Base-by-base conservation (phyloP, 169 alveolate genomes). In the Eimeria praecox region DNA sequence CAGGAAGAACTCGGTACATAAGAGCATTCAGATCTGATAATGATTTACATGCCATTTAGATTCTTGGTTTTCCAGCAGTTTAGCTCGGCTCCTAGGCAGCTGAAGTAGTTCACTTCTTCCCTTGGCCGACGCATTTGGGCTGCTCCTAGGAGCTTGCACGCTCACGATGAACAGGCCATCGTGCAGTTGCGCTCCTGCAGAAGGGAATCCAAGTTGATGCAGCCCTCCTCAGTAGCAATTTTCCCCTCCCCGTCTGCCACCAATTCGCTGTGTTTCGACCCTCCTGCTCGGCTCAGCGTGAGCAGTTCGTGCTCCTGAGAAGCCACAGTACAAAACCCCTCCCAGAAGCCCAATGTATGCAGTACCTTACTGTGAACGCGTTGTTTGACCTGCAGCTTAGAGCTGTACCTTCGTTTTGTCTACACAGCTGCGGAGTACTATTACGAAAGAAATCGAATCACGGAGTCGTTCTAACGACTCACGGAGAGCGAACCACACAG, bases 251-350 rank as follows among this genome's bases (percentile, higher is more conserved):
- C 59, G 24, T 18, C 86, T 16, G 38, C 33, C 18, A 0, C 18
- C 62, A 4, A 1, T 27, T 42, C 78, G 20, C 33, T 8, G 46
- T 35, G 18, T 35, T 27, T 33, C 42, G 40, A 33, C 42, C 52
- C 92, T n/a, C 92, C 78, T 38, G 92, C 78, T 18, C 92, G 80
- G 35, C 56, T 85, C 35, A 85, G 80, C 92, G 92, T 85, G 4
- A 85, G 92, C 5, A 85, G n/a, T 38, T 85, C 92, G 78, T 85
- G 92, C 56, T 85, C 92, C 92, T 85, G 69, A 18, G n/a, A 33
- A 22, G 6, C 91, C 22, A 14, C 49, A 49, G 30, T 27, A 44
- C 56, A 44, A 44, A 46, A 78, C 14, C 9, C 9, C 12, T 75
- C 85, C 35, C 40, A 64, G 33, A 3, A 12, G 4, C 16, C 9